phyloP scores from a whole-genome alignment of 2,329 filamentous ascomycete genomes.

The Diaporthe aspalathi region DNA sequence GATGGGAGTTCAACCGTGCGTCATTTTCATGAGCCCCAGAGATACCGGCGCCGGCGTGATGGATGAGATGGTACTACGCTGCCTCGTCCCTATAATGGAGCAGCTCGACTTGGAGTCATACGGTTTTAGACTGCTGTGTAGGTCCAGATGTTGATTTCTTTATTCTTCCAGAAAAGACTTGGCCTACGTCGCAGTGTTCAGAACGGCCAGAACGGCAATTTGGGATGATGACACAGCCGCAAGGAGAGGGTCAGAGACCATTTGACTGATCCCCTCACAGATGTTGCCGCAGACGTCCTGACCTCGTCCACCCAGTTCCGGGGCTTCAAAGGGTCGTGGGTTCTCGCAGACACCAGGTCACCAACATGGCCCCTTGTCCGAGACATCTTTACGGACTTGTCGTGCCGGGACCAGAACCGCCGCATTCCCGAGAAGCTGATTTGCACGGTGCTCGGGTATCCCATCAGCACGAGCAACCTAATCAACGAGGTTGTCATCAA shows the following conservation, averaged over 20 bases:
- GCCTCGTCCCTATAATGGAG: constrained; percentile 2
- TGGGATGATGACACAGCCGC: too few relatives aligned
- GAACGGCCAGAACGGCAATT: too few relatives aligned
- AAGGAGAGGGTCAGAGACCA: background rate
- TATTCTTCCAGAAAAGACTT: background rate
- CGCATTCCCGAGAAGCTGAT: background rate
- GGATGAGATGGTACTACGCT: constrained; percentile 3
- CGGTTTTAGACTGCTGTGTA: constrained; percentile 14
- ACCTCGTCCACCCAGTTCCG: background rate
- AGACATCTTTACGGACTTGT: background rate
- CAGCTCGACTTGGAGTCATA: constrained; percentile 9
- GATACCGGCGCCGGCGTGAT: background rate
- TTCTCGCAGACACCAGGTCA: constrained; percentile 1
- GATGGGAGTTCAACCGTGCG: background rate
- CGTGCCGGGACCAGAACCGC: background rate
- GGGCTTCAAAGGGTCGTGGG: constrained; percentile 9
- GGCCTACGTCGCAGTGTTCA: too few relatives aligned
- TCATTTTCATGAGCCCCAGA: background rate
- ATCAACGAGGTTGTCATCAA: background rate
- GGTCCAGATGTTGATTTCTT: background rate
- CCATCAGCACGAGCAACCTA: background rate
- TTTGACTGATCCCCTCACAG: background rate
- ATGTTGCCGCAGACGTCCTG: background rate
- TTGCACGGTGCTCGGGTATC: background rate
- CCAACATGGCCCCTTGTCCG: background rate